Percentiles rank a stretch among this genome's conserved stretches.
phyloP scores from a whole-genome alignment of 1,139 yeast genomes.

The Yamadazyma diospyri region DNA sequence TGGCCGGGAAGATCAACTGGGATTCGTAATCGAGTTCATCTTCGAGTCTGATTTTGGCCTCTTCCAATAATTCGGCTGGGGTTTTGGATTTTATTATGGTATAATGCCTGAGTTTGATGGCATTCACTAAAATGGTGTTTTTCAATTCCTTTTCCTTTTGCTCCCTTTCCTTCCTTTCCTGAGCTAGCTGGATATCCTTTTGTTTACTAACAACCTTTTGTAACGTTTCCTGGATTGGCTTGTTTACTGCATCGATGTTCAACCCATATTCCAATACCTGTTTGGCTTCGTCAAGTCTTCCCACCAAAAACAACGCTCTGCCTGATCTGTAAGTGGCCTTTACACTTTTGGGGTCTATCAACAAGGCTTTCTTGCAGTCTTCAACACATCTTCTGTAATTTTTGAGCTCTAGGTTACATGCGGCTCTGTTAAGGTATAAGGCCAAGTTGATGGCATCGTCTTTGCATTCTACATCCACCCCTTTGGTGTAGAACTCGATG shows the following conservation, averaged over 20 bases:
- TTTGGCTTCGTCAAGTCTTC: constrained; percentile 67
- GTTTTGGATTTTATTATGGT: constrained; percentile 44
- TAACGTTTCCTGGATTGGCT: constrained; percentile 45
- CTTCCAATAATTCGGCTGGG: constrained; percentile 50
- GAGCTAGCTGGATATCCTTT: constrained; percentile 28
- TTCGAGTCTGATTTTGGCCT: constrained; percentile 54
- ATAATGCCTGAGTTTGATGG: constrained; percentile 55
- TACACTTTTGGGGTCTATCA: constrained; percentile 61
- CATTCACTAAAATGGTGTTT: constrained; percentile 42
- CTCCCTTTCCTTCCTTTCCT: constrained; percentile 30
- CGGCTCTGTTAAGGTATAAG: constrained; percentile 79
- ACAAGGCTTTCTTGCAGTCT: constrained; percentile 75
- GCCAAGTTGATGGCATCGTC: constrained; percentile 54
- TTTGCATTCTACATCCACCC: constrained; percentile 65
- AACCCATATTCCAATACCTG: constrained; percentile 65
- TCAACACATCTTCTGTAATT: constrained; percentile 85
- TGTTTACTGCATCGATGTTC: constrained; percentile 54
- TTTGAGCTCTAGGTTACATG: constrained; percentile 80
- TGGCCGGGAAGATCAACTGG: constrained; percentile 74
- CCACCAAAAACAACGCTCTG: constrained; percentile 70
- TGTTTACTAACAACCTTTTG: constrained; percentile 40
- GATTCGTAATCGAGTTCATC: constrained; percentile 73
- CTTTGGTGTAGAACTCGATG: constrained; percentile 73
- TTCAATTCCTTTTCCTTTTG: constrained; percentile 29
- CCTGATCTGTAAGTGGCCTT: constrained; percentile 89